Percentiles rank a stretch among this genome's conserved stretches.
Conservation (phyloP, 768 basidiomycete genomes). For the Lentinula aciculospora region DNA sequence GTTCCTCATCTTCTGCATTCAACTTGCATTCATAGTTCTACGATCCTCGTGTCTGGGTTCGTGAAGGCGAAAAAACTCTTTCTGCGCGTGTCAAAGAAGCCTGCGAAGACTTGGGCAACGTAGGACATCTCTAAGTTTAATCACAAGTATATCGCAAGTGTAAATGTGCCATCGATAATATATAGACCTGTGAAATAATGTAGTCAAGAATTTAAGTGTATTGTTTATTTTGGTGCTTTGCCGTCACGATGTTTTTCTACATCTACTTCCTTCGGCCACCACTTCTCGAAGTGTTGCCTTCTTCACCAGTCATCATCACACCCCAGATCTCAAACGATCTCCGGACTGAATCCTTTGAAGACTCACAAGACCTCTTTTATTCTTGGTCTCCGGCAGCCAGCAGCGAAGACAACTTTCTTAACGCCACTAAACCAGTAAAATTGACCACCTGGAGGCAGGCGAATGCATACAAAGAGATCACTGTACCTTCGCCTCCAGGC, state of each 20-base stretch:
- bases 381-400: constrained; percentile 42
- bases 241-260: constrained; percentile 70
- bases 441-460: constrained; percentile 65
- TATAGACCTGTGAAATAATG: too few relatives aligned
- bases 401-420: constrained; percentile 15
- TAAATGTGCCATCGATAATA: background rate
- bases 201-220: background rate
- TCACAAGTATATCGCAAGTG: background rate
- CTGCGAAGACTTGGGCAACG: constrained; percentile 83
- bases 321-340: constrained; percentile 90
- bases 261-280: constrained; percentile 88
- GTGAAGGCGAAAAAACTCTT: constrained; percentile 97
- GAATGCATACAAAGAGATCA: constrained; percentile 72
- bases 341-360: constrained; percentile 64
- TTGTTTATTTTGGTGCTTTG: background rate
- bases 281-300: constrained; percentile 43
- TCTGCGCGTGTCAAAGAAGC: constrained; percentile 84
- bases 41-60: constrained; percentile 97
- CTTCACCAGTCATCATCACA: constrained; percentile 51
- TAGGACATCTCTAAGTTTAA: constrained; percentile 19
- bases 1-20: background rate
- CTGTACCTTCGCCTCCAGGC: constrained; percentile 56
- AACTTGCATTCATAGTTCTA: constrained; percentile 50
- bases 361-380: constrained; percentile 61
- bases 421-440: constrained; percentile 43